Percentiles rank a stretch among this genome's conserved stretches.
Conservation (phyloP, 179 eudicot species). For the Vitellaria paradoxa region DNA sequence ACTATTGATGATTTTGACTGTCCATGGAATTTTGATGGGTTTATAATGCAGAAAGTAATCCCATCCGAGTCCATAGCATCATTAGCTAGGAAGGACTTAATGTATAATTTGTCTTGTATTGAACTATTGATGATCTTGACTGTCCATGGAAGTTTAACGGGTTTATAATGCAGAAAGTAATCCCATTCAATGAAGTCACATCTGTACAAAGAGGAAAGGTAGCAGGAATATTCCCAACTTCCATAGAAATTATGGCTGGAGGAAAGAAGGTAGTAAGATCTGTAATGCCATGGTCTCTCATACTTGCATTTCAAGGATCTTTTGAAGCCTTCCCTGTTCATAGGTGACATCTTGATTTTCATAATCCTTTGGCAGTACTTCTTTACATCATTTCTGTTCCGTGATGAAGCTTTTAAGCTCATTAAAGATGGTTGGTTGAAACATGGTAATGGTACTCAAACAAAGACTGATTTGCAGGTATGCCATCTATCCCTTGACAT, state of each 20-base stretch:
- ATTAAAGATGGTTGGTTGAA: conserved; percentile 76
- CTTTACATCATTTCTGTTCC: conserved; percentile 92
- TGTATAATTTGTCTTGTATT: not conserved
- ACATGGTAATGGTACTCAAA: conserved; percentile 41
- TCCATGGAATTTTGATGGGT: conserved; percentile 1
- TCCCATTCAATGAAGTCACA: conserved; percentile 67
- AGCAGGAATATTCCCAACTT: conserved; percentile 93
- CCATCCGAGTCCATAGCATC: conserved; percentile 16
- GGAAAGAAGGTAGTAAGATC: conserved; percentile 60
- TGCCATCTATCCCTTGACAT: conserved; percentile 1
- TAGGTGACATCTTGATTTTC: conserved; percentile 7
- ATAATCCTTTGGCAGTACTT: conserved; percentile 55
- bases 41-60: conserved; percentile 63
- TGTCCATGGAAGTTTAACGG: not conserved
- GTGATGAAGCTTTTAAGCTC: conserved; percentile 93
- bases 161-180: conserved; percentile 56
- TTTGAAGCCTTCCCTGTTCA: not conserved
- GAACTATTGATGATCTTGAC: conserved; percentile 13
- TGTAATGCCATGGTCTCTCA: conserved; percentile 5
- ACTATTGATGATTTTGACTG: conserved; percentile 11
- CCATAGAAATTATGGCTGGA: conserved; percentile 79
- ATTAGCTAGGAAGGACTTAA: not conserved
- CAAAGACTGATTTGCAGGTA: conserved; percentile 57
- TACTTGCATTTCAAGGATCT: no score
- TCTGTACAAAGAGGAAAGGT: conserved; percentile 81